Conservation (phyloP, 148 eudicot genomes). For the Persicaria tinctoria region DNA sequence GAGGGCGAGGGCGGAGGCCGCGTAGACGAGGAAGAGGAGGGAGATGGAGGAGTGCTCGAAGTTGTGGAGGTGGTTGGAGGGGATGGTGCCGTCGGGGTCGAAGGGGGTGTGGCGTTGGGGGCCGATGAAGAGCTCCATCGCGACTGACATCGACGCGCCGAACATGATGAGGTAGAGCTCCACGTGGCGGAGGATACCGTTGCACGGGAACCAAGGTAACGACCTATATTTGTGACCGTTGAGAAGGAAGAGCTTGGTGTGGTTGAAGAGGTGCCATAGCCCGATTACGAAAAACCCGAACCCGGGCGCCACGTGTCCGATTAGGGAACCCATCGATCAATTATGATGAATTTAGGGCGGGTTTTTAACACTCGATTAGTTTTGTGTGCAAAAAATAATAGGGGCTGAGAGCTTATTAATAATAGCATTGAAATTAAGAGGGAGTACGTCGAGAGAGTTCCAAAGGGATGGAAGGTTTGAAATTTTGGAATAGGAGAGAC, state of each 20-base stretch:
- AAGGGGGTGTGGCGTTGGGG: slow-evolving; percentile 67
- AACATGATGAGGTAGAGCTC: slow-evolving; percentile 70
- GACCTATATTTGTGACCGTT: slow-evolving; percentile 38
- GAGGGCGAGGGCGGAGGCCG: slow-evolving; percentile 39
- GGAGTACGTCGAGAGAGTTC: too few relatives aligned
- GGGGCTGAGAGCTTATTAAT: too few relatives aligned
- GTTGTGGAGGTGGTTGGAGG: slow-evolving; percentile 83
- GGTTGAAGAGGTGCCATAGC: slow-evolving; percentile 67
- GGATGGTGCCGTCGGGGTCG: slow-evolving; percentile 68
- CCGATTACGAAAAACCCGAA: slow-evolving; percentile 61
- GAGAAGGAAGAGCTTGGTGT: slow-evolving; percentile 38
- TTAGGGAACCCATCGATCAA: slow-evolving; percentile 45
- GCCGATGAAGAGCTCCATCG: slow-evolving; percentile 75
- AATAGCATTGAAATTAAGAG: too few relatives aligned
- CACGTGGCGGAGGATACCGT: slow-evolving; percentile 23
- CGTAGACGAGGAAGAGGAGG: slow-evolving; percentile 49
- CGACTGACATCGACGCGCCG: slow-evolving; percentile 34
- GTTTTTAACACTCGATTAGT: too few relatives aligned
- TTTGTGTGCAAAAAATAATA: too few relatives aligned
- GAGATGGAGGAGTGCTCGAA: slow-evolving; percentile 73
- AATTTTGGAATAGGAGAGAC: too few relatives aligned
- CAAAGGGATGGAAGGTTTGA: too few relatives aligned
- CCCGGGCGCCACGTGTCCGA: slow-evolving; percentile 79
- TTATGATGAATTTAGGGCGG: too few relatives aligned
- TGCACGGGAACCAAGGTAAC: slow-evolving; percentile 60